Evolutionary conservation across 2,329 filamentous ascomycete genomes (phyloP).

Genomic region (Ophiostoma piceae): DNA sequence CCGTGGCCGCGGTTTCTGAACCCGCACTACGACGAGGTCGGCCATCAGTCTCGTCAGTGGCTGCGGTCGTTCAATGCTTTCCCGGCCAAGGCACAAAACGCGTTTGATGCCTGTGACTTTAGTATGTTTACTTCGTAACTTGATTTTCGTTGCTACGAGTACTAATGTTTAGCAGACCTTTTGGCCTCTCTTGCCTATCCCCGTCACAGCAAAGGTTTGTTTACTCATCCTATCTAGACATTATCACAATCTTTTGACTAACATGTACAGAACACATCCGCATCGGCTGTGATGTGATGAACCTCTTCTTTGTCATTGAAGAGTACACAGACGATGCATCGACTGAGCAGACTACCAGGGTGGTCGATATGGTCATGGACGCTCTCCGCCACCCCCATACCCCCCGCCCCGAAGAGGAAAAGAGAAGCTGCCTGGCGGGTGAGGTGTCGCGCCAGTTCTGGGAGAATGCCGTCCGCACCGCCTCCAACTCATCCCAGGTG

Average conservation of each 20-base stretch:
- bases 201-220: background rate
- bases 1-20: conserved; percentile 27
- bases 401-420: conserved; percentile 22
- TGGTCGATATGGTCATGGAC: conserved; percentile 27
- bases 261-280: conserved; percentile 23
- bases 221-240: background rate
- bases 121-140: background rate
- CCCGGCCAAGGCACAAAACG: conserved; percentile 24
- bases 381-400: conserved; percentile 26
- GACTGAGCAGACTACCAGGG: conserved; percentile 18
- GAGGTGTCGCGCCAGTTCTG: conserved; percentile 32
- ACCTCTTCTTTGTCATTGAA: conserved; percentile 32
- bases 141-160: background rate
- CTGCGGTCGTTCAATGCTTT: conserved; percentile 27
- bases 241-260: background rate
- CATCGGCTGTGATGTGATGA: conserved; percentile 30
- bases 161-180: conserved; percentile 15
- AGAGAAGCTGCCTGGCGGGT: conserved; percentile 27
- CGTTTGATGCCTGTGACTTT: conserved; percentile 28
- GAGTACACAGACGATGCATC: conserved; percentile 28
- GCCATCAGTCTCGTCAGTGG: conserved; percentile 25
- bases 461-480: conserved; percentile 25
- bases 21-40: conserved; percentile 20
- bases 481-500: conserved; percentile 26
- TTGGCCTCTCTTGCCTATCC: conserved; percentile 20